These are phyloP conservation scores for Chiua virens DNA, from an alignment of 768 basidiomycete genomes.

Conservation along the genomic window DNA sequence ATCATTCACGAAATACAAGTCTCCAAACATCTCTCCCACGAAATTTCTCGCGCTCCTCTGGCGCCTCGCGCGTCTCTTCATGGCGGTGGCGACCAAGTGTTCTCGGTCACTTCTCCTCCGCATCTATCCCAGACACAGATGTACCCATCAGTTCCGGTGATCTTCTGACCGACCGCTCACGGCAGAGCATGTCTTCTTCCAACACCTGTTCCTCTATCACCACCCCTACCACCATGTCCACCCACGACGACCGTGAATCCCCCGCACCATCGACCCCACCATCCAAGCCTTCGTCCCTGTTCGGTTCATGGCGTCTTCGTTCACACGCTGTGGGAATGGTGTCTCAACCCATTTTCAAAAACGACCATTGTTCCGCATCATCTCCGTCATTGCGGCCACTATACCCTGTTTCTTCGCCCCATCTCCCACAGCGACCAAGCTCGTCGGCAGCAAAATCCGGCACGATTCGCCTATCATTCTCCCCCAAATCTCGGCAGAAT, in stretches of 20 bases:
- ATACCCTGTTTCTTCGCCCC: constrained; percentile 39
- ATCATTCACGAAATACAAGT: constrained; percentile 52
- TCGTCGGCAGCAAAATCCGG: constrained; percentile 29
- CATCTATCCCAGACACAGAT: constrained; percentile 46
- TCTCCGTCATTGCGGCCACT: constrained; percentile 39
- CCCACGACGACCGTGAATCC: constrained; percentile 42
- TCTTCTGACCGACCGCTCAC: constrained; percentile 41
- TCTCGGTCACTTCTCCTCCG: constrained; percentile 58
- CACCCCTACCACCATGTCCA: constrained; percentile 31
- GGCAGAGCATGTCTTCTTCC: constrained; percentile 62
- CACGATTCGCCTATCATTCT: constrained; percentile 35
- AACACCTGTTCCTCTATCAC: constrained; percentile 52
- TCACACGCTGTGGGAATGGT: constrained; percentile 25
- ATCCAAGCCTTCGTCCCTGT: constrained; percentile 33
- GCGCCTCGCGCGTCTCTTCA: constrained; percentile 17
- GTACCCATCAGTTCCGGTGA: constrained; percentile 44
- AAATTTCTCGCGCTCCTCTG: constrained; percentile 3
- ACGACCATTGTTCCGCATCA: constrained; percentile 21
- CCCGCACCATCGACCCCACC: constrained; percentile 39
- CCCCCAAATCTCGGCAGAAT: constrained; percentile 18
- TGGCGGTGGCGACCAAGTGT: constrained; percentile 66
- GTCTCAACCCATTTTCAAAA: constrained; percentile 37
- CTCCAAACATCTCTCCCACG: constrained; percentile 41
- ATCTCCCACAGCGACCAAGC: constrained; percentile 39
- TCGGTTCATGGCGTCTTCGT: constrained; percentile 33